Evolutionary conservation across 179 eudicot genomes (phyloP).

Genomic region (Beta corolliflora): DNA sequence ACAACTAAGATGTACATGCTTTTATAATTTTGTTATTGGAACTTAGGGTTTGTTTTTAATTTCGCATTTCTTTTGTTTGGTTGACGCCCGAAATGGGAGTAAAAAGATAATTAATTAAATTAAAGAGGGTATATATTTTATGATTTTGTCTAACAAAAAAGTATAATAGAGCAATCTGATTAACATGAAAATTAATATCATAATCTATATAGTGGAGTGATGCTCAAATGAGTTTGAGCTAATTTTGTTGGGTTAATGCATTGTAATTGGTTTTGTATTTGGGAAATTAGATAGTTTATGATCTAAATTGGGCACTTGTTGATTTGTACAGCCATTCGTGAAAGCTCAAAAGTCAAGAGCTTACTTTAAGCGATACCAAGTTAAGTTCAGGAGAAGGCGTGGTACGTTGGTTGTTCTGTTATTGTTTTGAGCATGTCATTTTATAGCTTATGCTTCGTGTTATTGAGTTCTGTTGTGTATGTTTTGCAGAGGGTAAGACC

Average conservation of each 20-base stretch:
- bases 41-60: background rate
- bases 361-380: constrained; percentile 47
- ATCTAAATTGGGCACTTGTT: background rate
- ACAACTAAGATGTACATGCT: too few relatives aligned
- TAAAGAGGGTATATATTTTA: too few relatives aligned
- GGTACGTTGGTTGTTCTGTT: constrained; percentile 18
- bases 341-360: constrained; percentile 44
- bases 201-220: background rate
- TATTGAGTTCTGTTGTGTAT: background rate
- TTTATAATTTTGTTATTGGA: background rate
- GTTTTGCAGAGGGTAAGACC: constrained; percentile 47
- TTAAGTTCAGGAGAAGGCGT: constrained; percentile 48
- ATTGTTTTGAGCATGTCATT: background rate
- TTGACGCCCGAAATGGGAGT: background rate
- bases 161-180: background rate
- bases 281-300: background rate
- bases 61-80: background rate
- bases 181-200: background rate
- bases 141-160: too few relatives aligned
- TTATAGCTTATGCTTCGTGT: background rate
- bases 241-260: background rate
- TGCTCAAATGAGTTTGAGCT: background rate
- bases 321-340: constrained; percentile 29
- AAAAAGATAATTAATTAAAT: too few relatives aligned
- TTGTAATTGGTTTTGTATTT: background rate